phyloP scores from a whole-genome alignment of 2,329 filamentous ascomycete species.

The Biscogniauxia marginata region DNA sequence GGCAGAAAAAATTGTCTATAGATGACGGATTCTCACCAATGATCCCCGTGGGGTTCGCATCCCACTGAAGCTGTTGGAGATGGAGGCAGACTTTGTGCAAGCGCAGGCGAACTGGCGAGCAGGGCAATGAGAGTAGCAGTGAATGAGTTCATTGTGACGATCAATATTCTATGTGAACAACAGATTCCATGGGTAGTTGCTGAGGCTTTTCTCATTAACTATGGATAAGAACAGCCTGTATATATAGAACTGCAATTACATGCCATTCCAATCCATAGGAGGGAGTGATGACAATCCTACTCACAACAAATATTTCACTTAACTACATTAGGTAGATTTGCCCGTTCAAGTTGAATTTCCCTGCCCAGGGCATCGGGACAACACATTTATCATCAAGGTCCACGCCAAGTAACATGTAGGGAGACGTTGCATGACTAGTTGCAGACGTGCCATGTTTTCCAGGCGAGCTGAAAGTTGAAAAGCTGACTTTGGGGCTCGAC shows the following conservation, averaged over 20 bases:
- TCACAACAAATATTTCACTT: background rate
- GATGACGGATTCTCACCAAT: constrained; percentile 26
- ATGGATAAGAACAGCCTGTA: background rate
- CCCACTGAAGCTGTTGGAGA: constrained; percentile 29
- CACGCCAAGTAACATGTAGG: background rate
- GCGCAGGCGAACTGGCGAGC: constrained; percentile 8
- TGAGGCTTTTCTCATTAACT: no score
- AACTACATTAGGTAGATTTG: background rate
- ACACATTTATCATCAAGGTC: constrained; percentile 2
- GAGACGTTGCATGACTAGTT: background rate
- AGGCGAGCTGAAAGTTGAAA: background rate
- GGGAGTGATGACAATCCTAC: background rate
- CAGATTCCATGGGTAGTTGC: background rate
- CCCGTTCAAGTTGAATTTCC: background rate
- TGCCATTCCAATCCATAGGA: background rate
- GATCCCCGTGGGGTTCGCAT: constrained; percentile 40
- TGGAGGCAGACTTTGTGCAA: constrained; percentile 14
- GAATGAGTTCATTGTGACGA: constrained; percentile 15
- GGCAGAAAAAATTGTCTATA: background rate
- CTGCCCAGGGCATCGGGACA: background rate
- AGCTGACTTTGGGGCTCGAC: background rate
- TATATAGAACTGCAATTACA: background rate
- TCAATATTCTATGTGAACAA: background rate
- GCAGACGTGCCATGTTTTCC: background rate
- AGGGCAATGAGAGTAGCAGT: constrained; percentile 8